Conservation (phyloP, 352 stramenopile species). For the Pythium aristosporum region DNA sequence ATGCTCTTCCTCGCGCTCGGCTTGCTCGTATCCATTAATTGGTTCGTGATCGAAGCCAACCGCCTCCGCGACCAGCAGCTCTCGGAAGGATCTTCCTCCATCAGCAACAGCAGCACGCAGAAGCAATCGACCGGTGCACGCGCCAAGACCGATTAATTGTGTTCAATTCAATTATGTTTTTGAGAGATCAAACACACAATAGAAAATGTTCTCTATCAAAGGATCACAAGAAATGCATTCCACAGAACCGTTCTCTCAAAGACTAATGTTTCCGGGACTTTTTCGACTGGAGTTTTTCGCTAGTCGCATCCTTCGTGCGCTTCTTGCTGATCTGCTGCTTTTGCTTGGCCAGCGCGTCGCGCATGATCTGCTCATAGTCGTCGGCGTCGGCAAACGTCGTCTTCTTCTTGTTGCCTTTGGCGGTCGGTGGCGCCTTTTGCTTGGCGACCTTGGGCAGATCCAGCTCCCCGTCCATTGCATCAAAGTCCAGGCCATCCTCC, state of each 20-base stretch:
- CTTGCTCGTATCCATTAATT: slow-evolving; percentile 83
- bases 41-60: slow-evolving; percentile 82
- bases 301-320: slow-evolving; percentile 17
- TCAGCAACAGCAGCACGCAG: slow-evolving; percentile 4
- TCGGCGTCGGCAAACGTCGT: slow-evolving; percentile 73
- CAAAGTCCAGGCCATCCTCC: slow-evolving; percentile 40
- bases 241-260: not conserved
- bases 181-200: not conserved
- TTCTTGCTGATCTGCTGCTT: slow-evolving; percentile 39
- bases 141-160: slow-evolving; percentile 54
- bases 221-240: slow-evolving; percentile 4
- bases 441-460: slow-evolving; percentile 47
- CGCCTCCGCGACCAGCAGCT: slow-evolving; percentile 47
- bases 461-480: slow-evolving; percentile 39
- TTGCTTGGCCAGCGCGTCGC: slow-evolving; percentile 61
- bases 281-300: slow-evolving; percentile 8
- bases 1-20: slow-evolving; percentile 83
- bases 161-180: too few species aligned
- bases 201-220: not conserved
- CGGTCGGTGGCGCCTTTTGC: slow-evolving; percentile 44
- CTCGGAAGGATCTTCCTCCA: not conserved
- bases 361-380: slow-evolving; percentile 74
- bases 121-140: slow-evolving; percentile 22
- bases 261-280: slow-evolving; percentile 27
- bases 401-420: slow-evolving; percentile 48